phyloP scores from a whole-genome alignment of 2,329 filamentous ascomycete genomes.

The Fusarium subtropicale region DNA sequence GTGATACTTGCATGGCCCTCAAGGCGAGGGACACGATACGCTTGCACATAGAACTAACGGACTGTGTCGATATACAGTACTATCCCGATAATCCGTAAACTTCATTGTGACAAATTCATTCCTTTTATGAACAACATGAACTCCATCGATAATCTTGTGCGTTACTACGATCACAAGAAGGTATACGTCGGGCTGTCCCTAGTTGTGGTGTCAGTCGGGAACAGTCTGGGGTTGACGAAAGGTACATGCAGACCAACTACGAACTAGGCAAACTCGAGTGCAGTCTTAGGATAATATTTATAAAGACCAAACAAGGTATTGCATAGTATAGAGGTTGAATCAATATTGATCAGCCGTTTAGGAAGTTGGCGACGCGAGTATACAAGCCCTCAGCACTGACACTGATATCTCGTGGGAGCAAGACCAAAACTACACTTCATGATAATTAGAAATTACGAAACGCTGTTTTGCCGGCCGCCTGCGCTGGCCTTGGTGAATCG shows the following conservation, averaged over 20 bases:
- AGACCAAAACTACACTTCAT: rapidly evolving
- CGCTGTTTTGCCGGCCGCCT: background rate
- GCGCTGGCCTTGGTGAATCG: background rate
- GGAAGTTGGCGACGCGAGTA: background rate
- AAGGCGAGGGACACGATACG: background rate
- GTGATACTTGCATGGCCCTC: background rate
- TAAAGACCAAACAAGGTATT: background rate
- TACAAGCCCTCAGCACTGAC: background rate
- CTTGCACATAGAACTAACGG: background rate
- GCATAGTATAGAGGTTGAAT: background rate
- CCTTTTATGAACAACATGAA: background rate
- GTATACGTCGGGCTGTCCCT: background rate
- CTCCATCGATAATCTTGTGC: background rate
- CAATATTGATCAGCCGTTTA: background rate
- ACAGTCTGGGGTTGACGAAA: background rate
- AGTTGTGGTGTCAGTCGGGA: background rate
- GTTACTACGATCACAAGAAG: background rate
- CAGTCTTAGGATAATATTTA: background rate
- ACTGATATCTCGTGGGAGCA: no score
- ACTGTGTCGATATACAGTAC: background rate
- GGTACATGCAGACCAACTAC: background rate
- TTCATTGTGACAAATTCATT: background rate
- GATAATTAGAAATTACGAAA: no score
- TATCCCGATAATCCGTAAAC: background rate
- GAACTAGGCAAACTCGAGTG: background rate